phyloP scores from a whole-genome alignment of 352 stramenopile genomes.

The Phytophthora palmivora region DNA sequence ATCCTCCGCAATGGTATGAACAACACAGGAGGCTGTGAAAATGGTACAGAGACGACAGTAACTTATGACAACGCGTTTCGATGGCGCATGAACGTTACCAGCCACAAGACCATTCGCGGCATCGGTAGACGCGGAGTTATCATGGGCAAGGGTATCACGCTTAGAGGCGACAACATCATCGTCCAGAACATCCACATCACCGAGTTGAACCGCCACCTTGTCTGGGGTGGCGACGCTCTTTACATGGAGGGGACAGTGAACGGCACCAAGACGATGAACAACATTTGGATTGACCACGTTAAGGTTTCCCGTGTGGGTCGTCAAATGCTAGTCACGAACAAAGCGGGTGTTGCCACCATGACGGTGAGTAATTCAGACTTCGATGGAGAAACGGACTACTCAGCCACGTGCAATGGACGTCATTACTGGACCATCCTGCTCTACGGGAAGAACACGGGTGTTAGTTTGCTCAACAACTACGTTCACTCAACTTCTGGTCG shows the following conservation, averaged over 20 bases:
- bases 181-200: slow-evolving; percentile 38
- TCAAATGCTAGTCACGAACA: slow-evolving; percentile 52
- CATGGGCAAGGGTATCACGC: slow-evolving; percentile 1
- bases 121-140: slow-evolving; percentile 4
- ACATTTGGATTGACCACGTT: slow-evolving; percentile 63
- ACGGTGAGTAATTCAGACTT: slow-evolving; percentile 68
- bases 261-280: slow-evolving; percentile 30
- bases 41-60: slow-evolving; percentile 34
- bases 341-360: slow-evolving; percentile 37
- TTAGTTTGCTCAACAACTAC: slow-evolving; percentile 53
- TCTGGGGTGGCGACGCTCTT: slow-evolving; percentile 43
- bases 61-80: slow-evolving; percentile 27
- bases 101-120: slow-evolving; percentile 4
- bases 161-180: slow-evolving; percentile 8
- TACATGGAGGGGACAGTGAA: slow-evolving; percentile 18
- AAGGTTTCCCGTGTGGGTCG: slow-evolving; percentile 46
- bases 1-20: slow-evolving; percentile 46
- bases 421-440: slow-evolving; percentile 61
- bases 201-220: slow-evolving; percentile 52
- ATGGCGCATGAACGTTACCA: slow-evolving; percentile 27
- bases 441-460: slow-evolving; percentile 33
- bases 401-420: slow-evolving; percentile 50
- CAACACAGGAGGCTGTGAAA: slow-evolving; percentile 51
- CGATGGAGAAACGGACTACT: slow-evolving; percentile 51
- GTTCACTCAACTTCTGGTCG: slow-evolving; percentile 48